phyloP scores from a whole-genome alignment of 495 filamentous ascomycete genomes.

The Lophium mytilinum region DNA sequence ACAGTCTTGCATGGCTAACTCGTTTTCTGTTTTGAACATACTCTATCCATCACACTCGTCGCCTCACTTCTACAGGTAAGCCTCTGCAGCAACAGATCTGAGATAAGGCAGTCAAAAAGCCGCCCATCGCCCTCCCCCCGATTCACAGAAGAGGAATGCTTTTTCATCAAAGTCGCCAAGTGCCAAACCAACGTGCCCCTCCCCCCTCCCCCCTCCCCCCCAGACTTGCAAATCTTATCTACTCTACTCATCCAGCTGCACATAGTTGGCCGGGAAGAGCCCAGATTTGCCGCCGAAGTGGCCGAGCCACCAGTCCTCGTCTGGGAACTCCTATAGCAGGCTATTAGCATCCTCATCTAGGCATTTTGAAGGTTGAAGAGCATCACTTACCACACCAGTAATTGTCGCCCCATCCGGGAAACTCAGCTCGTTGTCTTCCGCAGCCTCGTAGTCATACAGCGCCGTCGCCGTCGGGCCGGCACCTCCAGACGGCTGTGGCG shows the following conservation, averaged over 20 bases:
- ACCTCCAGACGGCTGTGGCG: constrained; percentile 23
- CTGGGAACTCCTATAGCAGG: constrained; percentile 73
- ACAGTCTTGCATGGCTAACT: no score
- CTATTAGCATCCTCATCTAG: constrained; percentile 11
- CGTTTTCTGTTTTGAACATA: no score
- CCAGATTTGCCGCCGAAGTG: constrained; percentile 70
- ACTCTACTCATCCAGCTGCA: constrained; percentile 36
- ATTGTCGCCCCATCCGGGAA: constrained; percentile 88
- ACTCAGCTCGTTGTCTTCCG: constrained; percentile 92
- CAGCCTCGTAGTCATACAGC: constrained; percentile 93
- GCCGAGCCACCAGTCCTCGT: constrained; percentile 98
- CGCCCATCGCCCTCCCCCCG: no score
- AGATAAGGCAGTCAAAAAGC: no score
- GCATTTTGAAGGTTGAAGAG: not conserved
- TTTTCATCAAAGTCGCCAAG: no score
- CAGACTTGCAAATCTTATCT: no score
- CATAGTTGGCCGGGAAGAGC: constrained; percentile 61
- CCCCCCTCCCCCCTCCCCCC: no score
- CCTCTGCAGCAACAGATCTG: no score
- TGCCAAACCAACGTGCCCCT: no score
- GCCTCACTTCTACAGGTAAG: no score
- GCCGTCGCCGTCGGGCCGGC: constrained; percentile 65
- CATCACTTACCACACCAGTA: constrained; percentile 47
- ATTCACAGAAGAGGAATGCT: no score
- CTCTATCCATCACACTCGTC: no score